Evolutionary conservation across 2,329 filamentous ascomycete species (phyloP), one percentile per base, ranked within the genome.

Genomic region (Fusarium burgessii): DNA sequence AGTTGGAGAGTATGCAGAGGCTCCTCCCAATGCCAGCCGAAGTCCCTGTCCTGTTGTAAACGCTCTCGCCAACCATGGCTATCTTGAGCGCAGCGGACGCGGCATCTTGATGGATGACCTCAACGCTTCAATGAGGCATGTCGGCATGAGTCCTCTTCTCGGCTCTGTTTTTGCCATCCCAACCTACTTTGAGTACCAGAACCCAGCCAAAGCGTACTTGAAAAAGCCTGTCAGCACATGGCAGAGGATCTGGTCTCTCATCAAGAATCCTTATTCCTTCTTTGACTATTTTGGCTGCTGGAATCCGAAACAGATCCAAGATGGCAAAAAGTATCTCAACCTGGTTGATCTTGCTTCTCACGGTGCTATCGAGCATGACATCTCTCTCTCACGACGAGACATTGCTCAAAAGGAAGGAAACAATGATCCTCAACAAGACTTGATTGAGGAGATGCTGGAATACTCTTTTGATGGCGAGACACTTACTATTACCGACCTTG

Each of bases 11-110:
- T 65, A 27, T 17, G 57, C 32, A 32, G 15, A 43, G 9, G 62
- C 47, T 43, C 62, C 57, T 23, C 29, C 35, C 32, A 32, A 50
- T n/a, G 62, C 62, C 43, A 66, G 62, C 45, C 57, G 62, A 45
- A 62, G 62, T 33, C 62, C 62, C 5, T 66, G 62, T 20, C 62
- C 58, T 2, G 62, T 66, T 4, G 62, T 57, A 18, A 66, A 66
- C 20, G 62, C 62, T 27, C 58, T 66, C 1, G 62, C 62, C 27
- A 66, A 66, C 49, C 62, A 66, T 62, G 62, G 62, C 38, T 66
- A 66, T 14, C 42, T 66, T 43, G 58, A 66, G 15, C 62, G 62
- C 10, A 62, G 58, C 10, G 62, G 62, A 7, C 11, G 25, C 4
- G 15, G 33, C 2, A 66, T 66, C 36, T 36, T 46, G 36, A 55